Conservation (phyloP, 352 stramenopile genomes). For the Phytophthora quininea region DNA sequence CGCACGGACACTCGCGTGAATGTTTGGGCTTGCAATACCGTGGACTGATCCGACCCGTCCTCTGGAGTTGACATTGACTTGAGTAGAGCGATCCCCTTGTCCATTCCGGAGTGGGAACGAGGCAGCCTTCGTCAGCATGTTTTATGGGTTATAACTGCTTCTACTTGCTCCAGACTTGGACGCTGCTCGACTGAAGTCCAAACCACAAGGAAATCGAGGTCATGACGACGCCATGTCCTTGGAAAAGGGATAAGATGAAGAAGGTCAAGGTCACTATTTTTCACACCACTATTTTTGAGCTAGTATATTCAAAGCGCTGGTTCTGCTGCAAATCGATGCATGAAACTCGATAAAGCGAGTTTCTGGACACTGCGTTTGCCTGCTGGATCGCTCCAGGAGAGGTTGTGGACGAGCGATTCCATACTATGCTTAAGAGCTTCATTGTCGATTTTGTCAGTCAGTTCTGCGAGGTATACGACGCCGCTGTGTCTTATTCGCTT, state of each 20-base stretch:
- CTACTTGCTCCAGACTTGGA: not conserved
- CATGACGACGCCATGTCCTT: slow-evolving; percentile 7
- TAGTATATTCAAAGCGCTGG: slow-evolving; percentile 22
- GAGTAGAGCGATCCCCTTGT: slow-evolving; percentile 15
- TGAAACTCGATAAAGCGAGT: slow-evolving; percentile 66
- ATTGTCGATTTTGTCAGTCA: slow-evolving; percentile 48
- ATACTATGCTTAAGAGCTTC: slow-evolving; percentile 63
- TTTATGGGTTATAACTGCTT: not conserved
- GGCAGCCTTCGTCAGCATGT: slow-evolving; percentile 23
- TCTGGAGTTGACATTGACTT: slow-evolving; percentile 12
- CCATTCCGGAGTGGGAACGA: slow-evolving; percentile 36
- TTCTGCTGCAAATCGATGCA: slow-evolving; percentile 53
- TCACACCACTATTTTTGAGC: slow-evolving; percentile 24
- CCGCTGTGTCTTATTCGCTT: slow-evolving; percentile 51
- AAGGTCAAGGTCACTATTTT: slow-evolving; percentile 1
- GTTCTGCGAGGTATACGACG: slow-evolving; percentile 59
- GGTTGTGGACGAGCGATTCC: slow-evolving; percentile 68
- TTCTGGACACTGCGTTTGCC: slow-evolving; percentile 77
- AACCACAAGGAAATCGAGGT: not conserved
- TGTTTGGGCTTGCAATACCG: slow-evolving; percentile 27
- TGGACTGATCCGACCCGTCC: slow-evolving; percentile 28
- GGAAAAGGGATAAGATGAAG: slow-evolving; percentile 12
- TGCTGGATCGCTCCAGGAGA: slow-evolving; percentile 73
- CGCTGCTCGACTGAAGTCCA: not conserved
- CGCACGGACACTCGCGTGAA: slow-evolving; percentile 43